These are phyloP conservation scores for Melastoma candidum DNA, from an alignment of 441 rosid species.

Conservation along the genomic window DNA sequence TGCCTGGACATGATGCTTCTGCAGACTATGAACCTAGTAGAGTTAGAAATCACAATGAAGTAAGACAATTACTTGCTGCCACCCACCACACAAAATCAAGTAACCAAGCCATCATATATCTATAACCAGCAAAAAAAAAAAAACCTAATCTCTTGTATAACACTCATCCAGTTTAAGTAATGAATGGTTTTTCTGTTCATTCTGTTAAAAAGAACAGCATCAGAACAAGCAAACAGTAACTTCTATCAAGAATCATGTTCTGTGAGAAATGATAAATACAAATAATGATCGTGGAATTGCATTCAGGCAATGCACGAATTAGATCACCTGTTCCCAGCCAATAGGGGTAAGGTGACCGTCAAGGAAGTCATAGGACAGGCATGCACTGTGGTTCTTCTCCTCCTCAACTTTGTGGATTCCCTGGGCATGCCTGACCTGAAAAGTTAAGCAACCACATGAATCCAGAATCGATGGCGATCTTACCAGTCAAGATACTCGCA, in stretches of 20 bases:
- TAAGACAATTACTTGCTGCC: neutral
- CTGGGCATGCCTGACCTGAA: slow-evolving; percentile 83
- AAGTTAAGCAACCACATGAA: neutral
- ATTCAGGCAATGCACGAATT: neutral
- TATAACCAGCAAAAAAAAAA: no score
- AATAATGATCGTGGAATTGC: neutral
- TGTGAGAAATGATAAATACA: no score
- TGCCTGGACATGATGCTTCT: slow-evolving; percentile 27
- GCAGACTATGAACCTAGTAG: slow-evolving; percentile 36
- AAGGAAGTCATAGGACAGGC: slow-evolving; percentile 28
- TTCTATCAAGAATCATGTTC: no score
- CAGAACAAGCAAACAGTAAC: no score
- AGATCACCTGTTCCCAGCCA: slow-evolving; percentile 57
- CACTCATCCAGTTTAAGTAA: no score
- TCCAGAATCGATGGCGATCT: neutral
- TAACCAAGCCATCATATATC: no score
- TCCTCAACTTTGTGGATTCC: slow-evolving; percentile 63
- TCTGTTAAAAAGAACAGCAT: no score
- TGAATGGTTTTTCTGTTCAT: no score
- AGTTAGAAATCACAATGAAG: slow-evolving; percentile 3
- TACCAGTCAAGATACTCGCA: neutral
- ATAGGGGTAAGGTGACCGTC: slow-evolving; percentile 65
- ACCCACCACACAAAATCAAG: no score
- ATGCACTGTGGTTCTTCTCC: slow-evolving; percentile 25
- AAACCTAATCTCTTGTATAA: no score